phyloP scores from a whole-genome alignment of 306 rosid species.

The Clitoria ternatea region DNA sequence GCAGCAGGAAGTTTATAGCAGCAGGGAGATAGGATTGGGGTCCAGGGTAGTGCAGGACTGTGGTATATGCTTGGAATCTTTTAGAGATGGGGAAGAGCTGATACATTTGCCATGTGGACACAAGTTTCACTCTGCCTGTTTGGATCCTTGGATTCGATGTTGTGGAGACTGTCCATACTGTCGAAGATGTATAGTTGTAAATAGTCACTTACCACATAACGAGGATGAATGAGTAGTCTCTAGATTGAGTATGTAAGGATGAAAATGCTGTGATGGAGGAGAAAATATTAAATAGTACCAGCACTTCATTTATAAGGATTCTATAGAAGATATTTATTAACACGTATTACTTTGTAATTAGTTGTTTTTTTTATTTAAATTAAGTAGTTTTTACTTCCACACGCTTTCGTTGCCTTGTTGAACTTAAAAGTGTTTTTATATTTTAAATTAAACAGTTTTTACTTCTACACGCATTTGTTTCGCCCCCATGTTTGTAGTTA shows the following conservation, averaged over 20 bases:
- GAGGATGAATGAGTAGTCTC: not conserved
- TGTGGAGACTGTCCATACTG: conserved; percentile 88
- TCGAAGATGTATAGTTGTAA: conserved; percentile 51
- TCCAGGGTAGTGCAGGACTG: conserved; percentile 50
- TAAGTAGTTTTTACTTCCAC: too few species aligned
- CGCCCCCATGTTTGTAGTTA: too few species aligned
- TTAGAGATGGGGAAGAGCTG: conserved; percentile 56
- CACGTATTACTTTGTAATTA: too few species aligned
- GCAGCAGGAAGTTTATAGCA: conserved; percentile 46
- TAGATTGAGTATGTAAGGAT: not conserved
- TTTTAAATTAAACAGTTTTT: too few species aligned
- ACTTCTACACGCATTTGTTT: too few species aligned
- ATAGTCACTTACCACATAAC: not conserved
- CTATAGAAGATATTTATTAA: too few species aligned
- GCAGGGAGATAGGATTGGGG: conserved; percentile 23
- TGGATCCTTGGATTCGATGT: conserved; percentile 73
- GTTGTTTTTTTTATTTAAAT: too few species aligned
- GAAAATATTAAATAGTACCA: too few species aligned
- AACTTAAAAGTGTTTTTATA: too few species aligned
- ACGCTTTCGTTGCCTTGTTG: too few species aligned
- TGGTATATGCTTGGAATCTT: conserved; percentile 83
- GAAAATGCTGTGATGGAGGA: conserved; percentile 15
- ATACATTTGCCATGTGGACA: conserved; percentile 67
- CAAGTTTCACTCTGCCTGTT: conserved; percentile 67
- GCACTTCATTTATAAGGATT: too few species aligned